A percentile compares a stretch with the other conserved stretches of the same genome.
phyloP scores from a whole-genome alignment of 2,329 filamentous ascomycete genomes.

The Sphaceloma murrayae region DNA sequence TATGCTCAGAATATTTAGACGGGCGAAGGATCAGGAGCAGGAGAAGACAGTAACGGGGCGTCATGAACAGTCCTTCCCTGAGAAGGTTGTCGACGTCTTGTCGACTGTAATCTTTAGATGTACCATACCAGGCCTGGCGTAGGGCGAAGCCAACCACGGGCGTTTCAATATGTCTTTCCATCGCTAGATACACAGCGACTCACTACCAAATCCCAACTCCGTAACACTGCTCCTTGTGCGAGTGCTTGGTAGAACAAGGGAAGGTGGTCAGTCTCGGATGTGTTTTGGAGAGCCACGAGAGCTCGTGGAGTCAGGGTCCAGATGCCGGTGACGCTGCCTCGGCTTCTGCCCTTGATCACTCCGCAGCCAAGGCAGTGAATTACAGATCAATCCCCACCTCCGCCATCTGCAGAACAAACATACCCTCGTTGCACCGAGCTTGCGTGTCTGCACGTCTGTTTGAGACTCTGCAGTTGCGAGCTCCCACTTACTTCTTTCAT shows the following conservation, averaged over 20 bases:
- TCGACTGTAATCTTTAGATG: too few relatives aligned
- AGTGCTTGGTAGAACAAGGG: not conserved
- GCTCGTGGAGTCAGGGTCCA: not conserved
- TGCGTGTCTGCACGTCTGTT: not conserved
- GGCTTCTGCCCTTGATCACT: conserved; percentile 11
- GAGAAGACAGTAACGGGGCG: too few relatives aligned
- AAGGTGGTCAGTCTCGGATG: not conserved
- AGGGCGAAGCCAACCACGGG: not conserved
- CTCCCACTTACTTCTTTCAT: not conserved
- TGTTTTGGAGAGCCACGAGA: not conserved
- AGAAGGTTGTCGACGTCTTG: too few relatives aligned
- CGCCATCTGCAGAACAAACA: not conserved
- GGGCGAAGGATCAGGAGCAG: too few relatives aligned
- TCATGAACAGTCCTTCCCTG: too few relatives aligned
- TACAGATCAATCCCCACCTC: conserved; percentile 13
- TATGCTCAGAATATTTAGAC: too few relatives aligned
- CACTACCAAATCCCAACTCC: not conserved
- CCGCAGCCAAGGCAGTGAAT: conserved; percentile 13
- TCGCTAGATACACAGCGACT: not conserved
- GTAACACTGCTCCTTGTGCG: not conserved
- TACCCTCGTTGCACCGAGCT: too few relatives aligned
- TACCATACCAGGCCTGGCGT: not conserved
- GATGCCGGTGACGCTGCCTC: conserved; percentile 14
- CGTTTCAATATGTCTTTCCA: not conserved
- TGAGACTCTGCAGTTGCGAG: not conserved